Evolutionary conservation across 148 eudicot species (phyloP).

Genomic region (Rhododendron henanense): DNA sequence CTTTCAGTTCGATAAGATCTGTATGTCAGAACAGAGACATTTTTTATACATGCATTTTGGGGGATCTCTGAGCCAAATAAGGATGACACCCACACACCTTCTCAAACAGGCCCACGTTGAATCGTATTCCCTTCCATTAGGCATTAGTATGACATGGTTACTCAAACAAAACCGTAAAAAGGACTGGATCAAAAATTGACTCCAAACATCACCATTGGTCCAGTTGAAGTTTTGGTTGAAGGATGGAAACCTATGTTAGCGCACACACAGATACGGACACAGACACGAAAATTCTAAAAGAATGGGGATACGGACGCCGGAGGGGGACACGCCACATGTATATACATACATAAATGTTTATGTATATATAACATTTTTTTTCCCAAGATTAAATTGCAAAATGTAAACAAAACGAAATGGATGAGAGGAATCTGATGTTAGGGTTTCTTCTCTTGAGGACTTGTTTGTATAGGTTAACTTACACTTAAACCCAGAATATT

Average conservation of each 20-base stretch:
- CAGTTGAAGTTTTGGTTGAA: not conserved
- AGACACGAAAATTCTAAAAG: no score
- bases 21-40: not conserved
- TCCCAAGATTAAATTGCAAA: no score
- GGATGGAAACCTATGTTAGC: not conserved
- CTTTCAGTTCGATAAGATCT: not conserved
- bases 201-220: not conserved
- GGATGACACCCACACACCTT: not conserved
- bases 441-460: no score
- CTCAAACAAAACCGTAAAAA: not conserved
- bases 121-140: not conserved
- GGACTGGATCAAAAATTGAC: not conserved
- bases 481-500: no score
- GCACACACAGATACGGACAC: no score
- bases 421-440: no score
- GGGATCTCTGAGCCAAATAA: not conserved
- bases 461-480: no score
- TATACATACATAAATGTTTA: no score
- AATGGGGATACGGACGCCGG: no score
- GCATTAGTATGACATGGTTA: not conserved
- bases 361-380: no score
- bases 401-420: no score
- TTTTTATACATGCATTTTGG: not conserved
- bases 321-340: no score
- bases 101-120: not conserved